Base-by-base conservation (phyloP, 306 rosid genomes). In the Lotus japonicus region DNA sequence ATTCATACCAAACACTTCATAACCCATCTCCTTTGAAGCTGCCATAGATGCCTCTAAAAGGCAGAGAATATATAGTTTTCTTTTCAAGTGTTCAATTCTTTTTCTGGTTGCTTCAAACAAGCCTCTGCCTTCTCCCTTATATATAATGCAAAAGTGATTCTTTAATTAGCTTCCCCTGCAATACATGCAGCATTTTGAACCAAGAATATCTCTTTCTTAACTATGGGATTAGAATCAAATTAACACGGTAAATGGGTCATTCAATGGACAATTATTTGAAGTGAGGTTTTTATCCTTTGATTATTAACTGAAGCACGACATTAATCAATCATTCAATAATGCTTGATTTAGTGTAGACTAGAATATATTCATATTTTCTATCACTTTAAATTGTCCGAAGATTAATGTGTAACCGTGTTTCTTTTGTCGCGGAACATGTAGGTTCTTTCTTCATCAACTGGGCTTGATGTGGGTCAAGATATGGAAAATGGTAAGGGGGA, bases 121-220 rank as follows among this genome's bases (percentile, higher is more conserved):
- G 11, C 19, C 7, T 3, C 10, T 31, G 28, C 21, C 39, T n/a
- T 6, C 42, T 14, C 76, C 38, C n/a, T 73, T 42, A 11, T 33
- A 71, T 45, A 65, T 55, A 23, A 53, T 9, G 7, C n/a, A 51
- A 28, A 43, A 70, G 11, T 28, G 39, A 35, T 42, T 53, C 57
- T 14, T 13, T 38, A 7, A 38, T 62, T 62, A 54, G 62, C 71
- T 23, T 54, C 65, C 23, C 49, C 33, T 14, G 57, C 45, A 69
- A 15, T 41, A 63, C 46, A 51, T 59, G 4, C 31, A 1, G 4
- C 4, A 26, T 3, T 2, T 3, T 3, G 31, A 5, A 19, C 61
- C 46, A 18, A 45, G 59, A 58, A 70, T 58, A 58, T 58, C 48
- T 46, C 56, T 49, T 68, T 68, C 53, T 64, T 48, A 9, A 54